Percentiles rank a stretch among this genome's conserved stretches.
These are phyloP conservation scores for Rhododendron simsii DNA, from an alignment of 148 eudicot species.

Conservation along the genomic window DNA sequence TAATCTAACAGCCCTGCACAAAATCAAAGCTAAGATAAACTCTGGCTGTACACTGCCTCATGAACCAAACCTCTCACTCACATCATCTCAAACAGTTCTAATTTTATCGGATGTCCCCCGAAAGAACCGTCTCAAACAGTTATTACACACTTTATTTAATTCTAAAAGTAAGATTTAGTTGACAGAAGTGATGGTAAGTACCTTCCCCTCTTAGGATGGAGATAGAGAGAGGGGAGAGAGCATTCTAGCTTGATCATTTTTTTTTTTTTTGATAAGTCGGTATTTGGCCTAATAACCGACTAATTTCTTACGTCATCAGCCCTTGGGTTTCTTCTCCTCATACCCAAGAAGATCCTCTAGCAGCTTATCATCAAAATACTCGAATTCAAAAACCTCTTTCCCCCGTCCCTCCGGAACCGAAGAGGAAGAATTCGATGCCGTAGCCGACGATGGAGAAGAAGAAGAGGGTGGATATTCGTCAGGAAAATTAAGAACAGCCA, in stretches of 20 bases:
- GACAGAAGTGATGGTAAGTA: background rate
- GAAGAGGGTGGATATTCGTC: slow-evolving; percentile 22
- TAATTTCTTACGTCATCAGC: background rate
- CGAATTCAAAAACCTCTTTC: slow-evolving; percentile 28
- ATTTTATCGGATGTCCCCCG: no score
- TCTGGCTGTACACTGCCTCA: background rate
- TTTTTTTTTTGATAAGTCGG: background rate
- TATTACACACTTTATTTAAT: background rate
- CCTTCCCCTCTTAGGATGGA: no score
- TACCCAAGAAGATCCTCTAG: slow-evolving; percentile 32
- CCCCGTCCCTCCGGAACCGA: background rate
- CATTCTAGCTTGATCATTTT: background rate
- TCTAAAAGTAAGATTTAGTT: background rate
- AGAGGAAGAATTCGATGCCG: background rate
- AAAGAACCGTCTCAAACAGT: background rate
- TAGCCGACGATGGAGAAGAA: slow-evolving; percentile 1
- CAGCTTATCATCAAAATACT: slow-evolving; percentile 29
- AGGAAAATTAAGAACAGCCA: slow-evolving; percentile 32
- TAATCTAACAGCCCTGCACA: background rate
- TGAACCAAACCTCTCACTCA: no score
- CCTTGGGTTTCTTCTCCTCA: slow-evolving; percentile 12
- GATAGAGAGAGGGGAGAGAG: background rate
- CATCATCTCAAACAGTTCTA: background rate
- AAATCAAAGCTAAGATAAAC: background rate
- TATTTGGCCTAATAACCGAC: background rate